Conservation (phyloP, 352 stramenopile genomes). For the Pilasporangium apinafurcum region DNA sequence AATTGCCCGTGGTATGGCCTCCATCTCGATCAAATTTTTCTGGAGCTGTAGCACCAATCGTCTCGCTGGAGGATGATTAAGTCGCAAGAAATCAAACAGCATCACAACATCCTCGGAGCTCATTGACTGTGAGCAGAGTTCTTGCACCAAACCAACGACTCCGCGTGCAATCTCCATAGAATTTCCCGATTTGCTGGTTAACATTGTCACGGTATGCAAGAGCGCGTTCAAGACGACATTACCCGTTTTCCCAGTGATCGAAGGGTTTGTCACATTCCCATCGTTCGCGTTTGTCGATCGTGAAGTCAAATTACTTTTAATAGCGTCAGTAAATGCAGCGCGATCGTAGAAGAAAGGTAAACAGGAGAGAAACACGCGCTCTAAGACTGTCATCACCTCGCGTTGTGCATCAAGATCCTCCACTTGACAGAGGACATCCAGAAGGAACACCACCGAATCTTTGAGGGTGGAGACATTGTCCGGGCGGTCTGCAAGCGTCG, state of each 20-base stretch:
- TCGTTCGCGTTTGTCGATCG: too few relatives aligned
- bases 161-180: slow-evolving; percentile 17
- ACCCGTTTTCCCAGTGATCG: slow-evolving; percentile 9
- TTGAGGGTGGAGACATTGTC: slow-evolving; percentile 23
- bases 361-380: slow-evolving; percentile 29
- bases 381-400: slow-evolving; percentile 31
- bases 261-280: too few relatives aligned
- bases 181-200: slow-evolving; percentile 23
- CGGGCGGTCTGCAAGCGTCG: slow-evolving; percentile 13
- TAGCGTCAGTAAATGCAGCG: slow-evolving; percentile 20
- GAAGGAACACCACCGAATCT: slow-evolving; percentile 35
- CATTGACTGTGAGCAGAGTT: slow-evolving; percentile 53
- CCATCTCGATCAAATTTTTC: slow-evolving; percentile 37
- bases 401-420: slow-evolving; percentile 11
- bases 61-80: slow-evolving; percentile 32
- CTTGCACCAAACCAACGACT: slow-evolving; percentile 37
- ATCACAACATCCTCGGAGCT: slow-evolving; percentile 46
- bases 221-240: slow-evolving; percentile 47
- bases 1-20: slow-evolving; percentile 51
- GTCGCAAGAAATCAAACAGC: slow-evolving; percentile 70
- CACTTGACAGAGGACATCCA: slow-evolving; percentile 35
- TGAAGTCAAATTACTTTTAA: neutral
- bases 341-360: slow-evolving; percentile 29
- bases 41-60: slow-evolving; percentile 55
- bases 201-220: slow-evolving; percentile 25